These are phyloP conservation scores for Kalmusia sp. DNA, from an alignment of 2,329 filamentous ascomycete species.

Conservation along the genomic window DNA sequence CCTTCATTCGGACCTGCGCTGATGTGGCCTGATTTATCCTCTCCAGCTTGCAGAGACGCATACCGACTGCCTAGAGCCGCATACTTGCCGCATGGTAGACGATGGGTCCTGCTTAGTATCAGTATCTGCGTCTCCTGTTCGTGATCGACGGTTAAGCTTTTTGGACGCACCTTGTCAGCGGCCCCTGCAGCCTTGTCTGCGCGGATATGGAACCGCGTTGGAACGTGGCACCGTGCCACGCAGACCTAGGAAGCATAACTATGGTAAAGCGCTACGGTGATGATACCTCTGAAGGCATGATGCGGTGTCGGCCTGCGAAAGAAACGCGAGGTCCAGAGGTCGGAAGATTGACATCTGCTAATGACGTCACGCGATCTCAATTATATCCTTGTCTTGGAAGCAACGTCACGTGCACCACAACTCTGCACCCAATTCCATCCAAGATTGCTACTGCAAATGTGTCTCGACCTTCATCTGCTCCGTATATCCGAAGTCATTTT, in stretches of 20 bases:
- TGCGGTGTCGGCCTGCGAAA: not conserved
- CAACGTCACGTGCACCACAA: too few species aligned
- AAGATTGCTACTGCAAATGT: too few species aligned
- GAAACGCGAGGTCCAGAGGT: not conserved
- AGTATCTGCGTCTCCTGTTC: not conserved
- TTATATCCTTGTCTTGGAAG: not conserved
- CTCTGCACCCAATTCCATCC: too few species aligned
- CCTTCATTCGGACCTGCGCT: conserved; percentile 76
- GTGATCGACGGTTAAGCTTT: conserved; percentile 32
- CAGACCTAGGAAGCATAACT: conserved; percentile 8
- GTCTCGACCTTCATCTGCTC: too few species aligned
- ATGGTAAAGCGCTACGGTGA: not conserved
- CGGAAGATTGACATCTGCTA: not conserved
- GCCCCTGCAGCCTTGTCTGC: conserved; percentile 20
- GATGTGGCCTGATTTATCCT: conserved; percentile 82
- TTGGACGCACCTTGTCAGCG: conserved; percentile 28
- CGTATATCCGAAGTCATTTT: too few species aligned
- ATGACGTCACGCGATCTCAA: conserved; percentile 6
- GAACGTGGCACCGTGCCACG: conserved; percentile 23
- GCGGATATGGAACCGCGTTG: not conserved
- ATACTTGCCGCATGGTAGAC: conserved; percentile 2
- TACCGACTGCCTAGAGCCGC: conserved; percentile 25
- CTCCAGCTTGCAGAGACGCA: conserved; percentile 56
- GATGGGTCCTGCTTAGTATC: conserved; percentile 18
- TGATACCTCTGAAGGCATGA: not conserved